A percentile compares a stretch with the other conserved stretches of the same genome.
Evolutionary conservation across 2,329 filamentous ascomycete genomes (phyloP).

Genomic region (Tricladium varicosporioides): DNA sequence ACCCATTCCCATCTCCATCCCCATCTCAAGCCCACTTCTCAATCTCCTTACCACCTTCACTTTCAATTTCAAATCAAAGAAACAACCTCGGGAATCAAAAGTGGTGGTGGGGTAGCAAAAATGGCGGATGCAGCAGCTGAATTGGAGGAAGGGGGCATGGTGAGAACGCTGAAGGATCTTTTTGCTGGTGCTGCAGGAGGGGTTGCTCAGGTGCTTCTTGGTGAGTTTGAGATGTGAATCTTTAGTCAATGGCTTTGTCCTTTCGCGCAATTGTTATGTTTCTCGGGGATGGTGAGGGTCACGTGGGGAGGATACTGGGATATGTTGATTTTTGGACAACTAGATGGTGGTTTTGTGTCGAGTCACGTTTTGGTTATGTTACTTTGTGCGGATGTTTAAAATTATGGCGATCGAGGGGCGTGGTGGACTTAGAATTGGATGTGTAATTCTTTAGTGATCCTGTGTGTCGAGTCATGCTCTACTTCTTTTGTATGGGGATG

Average conservation of each 20-base stretch:
- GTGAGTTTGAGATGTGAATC: slow-evolving; percentile 52
- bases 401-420: no score
- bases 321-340: neutral
- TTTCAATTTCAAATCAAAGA: neutral
- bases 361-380: no score
- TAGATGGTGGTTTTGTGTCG: no score
- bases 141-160: slow-evolving; percentile 32
- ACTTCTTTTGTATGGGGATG: no score
- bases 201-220: slow-evolving; percentile 88
- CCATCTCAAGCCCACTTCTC: neutral
- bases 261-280: slow-evolving; percentile 1
- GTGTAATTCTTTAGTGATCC: no score
- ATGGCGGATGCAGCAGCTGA: slow-evolving; percentile 34
- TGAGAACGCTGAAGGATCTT: slow-evolving; percentile 67
- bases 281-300: neutral
- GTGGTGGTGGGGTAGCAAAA: slow-evolving; percentile 15
- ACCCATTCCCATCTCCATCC: neutral
- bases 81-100: neutral
- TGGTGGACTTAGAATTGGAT: no score
- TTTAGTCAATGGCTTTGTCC: neutral
- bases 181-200: slow-evolving; percentile 88
- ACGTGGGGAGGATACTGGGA: neutral
- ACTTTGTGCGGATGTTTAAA: no score
- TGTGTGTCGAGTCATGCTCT: no score
- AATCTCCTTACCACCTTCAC: neutral